Base-by-base conservation (phyloP, 495 filamentous ascomycete genomes). In the Acidomyces sp. region DNA sequence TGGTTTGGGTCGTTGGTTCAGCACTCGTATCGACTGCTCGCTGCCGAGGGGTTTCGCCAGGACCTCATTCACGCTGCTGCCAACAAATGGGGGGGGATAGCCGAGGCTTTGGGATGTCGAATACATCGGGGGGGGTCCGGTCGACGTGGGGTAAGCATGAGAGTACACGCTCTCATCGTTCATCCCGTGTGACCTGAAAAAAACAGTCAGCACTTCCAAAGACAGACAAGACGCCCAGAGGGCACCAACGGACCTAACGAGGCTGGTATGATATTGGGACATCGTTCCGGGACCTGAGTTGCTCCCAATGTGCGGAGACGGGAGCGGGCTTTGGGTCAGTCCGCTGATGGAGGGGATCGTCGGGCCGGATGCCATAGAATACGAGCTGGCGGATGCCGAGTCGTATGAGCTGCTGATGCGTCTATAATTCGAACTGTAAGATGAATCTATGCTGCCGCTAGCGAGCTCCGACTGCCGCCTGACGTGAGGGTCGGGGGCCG, bases 1-100 rank as follows among this genome's bases (percentile, higher is more conserved):
- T 3, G 86, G 85, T 60, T 86, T 87, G 6, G 82, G 83, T 41
- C 82, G 73, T 35, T 74, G 75, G 51, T 77, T 78, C 10, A 86
- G 68, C 26, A 86, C 72, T 36, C 82, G 70, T 3, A 82, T 74
- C 13, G 45, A 45, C 7, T 42, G 15, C 5, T 46, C 42, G 16
- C 37, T 74, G 68, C 42, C 34, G 2, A 35, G 28, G 2, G 46
- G 25, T 26, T 39, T 41, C 11, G 43, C 20, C 12, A 34, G 19
- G n/a, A 30, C 25, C 17, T 43, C 39, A 17, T 39, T 44, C 5
- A 37, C 43, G 29, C 27, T 47, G 39, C 34, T 47, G 22, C 35
- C 34, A 2, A 52, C 18, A 26, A 43, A 52, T 0, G 38, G 18
- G 1, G 43, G 43, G 6, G 48, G 48, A 36, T 52, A 52, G 13